Base-by-base conservation (phyloP, 257 asterid genomes). In the Vinca minor region DNA sequence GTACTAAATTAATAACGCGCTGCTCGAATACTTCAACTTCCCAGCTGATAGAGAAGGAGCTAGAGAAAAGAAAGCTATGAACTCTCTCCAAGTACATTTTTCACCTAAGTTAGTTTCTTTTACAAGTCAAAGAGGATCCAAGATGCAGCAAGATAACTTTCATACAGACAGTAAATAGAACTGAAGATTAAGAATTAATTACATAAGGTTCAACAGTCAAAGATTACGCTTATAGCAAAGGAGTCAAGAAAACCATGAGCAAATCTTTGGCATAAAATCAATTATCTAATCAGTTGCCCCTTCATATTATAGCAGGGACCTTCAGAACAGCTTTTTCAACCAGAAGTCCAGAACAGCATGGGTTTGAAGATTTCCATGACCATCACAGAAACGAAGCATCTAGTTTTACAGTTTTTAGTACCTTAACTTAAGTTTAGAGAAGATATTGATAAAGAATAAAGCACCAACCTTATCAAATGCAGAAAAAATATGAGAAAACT, bases 401-500 rank as follows among this genome's bases (percentile, higher is more conserved):
- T 46, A 46, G 26, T 18, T 1, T 5, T n/a, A n/a, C 53, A 46
- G n/a, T 18, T 7, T 46, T 18, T 46, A 4, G 26, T 8, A 52
- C 13, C 58, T 7, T n/a, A n/a, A n/a, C n/a, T n/a, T 12, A 53
- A 53, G 20, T 26, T 29, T 29, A 1, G n/a, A 53, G 26, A 25
- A 6, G 26, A 49, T n/a, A 49, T 20, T 4, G 21, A 46, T 15
- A 29, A 59, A 6, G 52, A 21, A 65, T 66, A 34, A 61, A 69
- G 47, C n/a, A 67, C 84, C 32, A 69, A 92, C 98, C 96, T 89
- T 78, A 47, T 84, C 95, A 82, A 92, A 81, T 78, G 81, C 85
- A 70, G 72, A 78, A 78, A 87, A 89, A 59, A 87, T 63, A 38
- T 87, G 96, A 15, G 97, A 85, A 70, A 89, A 87, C 84, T 83